Percentiles rank a stretch among this genome's conserved stretches.
Conservation (phyloP, 306 rosid genomes). For the Vachellia pachyceras region DNA sequence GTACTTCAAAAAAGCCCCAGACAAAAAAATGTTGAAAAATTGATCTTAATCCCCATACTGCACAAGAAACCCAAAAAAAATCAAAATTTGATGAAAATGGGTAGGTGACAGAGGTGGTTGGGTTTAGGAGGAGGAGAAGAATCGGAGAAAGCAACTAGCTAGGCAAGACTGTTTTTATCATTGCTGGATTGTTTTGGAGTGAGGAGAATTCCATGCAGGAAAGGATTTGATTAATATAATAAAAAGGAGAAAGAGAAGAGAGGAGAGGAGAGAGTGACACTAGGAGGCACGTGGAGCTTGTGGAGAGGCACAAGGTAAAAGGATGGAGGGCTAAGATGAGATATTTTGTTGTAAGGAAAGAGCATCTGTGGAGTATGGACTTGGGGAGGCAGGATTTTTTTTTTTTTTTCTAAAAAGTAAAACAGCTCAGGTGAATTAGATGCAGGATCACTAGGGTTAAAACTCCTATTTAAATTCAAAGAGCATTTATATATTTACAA, state of each 20-base stretch:
- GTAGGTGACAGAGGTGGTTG: conserved; percentile 35
- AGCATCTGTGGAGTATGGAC: too few species aligned
- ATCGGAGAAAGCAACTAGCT: conserved; percentile 45
- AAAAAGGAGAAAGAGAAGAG: conserved; percentile 32
- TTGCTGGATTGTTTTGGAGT: conserved; percentile 58
- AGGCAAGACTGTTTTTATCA: conserved; percentile 51
- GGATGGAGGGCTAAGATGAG: conserved; percentile 63
- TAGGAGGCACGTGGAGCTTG: conserved; percentile 67
- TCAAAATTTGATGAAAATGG: conserved; percentile 48
- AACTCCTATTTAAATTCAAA: too few species aligned
- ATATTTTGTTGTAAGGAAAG: conserved; percentile 42
- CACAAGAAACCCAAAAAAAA: neutral
- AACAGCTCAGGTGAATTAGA: too few species aligned
- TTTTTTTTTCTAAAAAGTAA: too few species aligned
- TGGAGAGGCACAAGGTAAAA: conserved; percentile 51
- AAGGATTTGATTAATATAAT: conserved; percentile 36
- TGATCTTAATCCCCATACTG: neutral
- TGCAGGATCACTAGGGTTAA: too few species aligned
- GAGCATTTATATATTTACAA: too few species aligned
- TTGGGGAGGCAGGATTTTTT: too few species aligned
- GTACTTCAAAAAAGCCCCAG: neutral
- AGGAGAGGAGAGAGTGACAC: conserved; percentile 28
- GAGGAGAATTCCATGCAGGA: conserved; percentile 98
- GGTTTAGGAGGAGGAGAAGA: conserved; percentile 27
- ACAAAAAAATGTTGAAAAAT: conserved; percentile 43